These are phyloP conservation scores for Linnemannia zychae DNA, from an alignment of 192 early-diverging fungal genomes.

Conservation along the genomic window DNA sequence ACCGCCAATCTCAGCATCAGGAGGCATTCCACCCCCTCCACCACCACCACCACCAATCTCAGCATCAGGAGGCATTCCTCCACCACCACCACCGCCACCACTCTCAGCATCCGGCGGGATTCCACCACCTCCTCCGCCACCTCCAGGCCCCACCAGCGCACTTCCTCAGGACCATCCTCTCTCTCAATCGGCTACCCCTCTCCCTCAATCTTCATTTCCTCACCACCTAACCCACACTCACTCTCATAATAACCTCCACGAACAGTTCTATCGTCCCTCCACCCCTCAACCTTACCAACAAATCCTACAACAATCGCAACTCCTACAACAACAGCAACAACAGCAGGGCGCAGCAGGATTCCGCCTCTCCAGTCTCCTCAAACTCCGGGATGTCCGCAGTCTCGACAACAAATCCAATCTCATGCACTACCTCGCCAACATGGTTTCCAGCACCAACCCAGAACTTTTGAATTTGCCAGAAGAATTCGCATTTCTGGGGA, in stretches of 20 bases:
- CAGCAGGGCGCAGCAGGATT: constrained; percentile 50
- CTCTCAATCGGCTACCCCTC: neutral
- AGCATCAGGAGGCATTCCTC: neutral
- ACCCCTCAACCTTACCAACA: neutral
- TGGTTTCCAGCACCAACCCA: constrained; percentile 49
- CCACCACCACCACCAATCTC: constrained; percentile 40
- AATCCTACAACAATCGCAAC: neutral
- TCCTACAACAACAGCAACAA: neutral
- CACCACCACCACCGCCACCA: neutral
- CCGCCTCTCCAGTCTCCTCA: constrained; percentile 41
- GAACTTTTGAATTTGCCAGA: constrained; percentile 43
- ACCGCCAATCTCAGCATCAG: neutral
- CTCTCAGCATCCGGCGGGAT: neutral
- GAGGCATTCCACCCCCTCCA: constrained; percentile 3
- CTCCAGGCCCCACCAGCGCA: neutral
- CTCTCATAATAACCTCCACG: neutral
- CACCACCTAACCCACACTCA: neutral
- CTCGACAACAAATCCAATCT: constrained; percentile 50
- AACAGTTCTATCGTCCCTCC: neutral
- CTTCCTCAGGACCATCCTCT: neutral
- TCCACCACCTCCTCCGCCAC: constrained; percentile 23
- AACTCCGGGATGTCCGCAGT: constrained; percentile 48
- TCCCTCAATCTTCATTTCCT: neutral
- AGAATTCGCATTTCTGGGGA: constrained; percentile 26
- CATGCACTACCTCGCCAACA: constrained; percentile 51